These are phyloP conservation scores for Kluyveromyces marxianus DNA, from an alignment of 1,139 yeast genomes.

Conservation along the genomic window DNA sequence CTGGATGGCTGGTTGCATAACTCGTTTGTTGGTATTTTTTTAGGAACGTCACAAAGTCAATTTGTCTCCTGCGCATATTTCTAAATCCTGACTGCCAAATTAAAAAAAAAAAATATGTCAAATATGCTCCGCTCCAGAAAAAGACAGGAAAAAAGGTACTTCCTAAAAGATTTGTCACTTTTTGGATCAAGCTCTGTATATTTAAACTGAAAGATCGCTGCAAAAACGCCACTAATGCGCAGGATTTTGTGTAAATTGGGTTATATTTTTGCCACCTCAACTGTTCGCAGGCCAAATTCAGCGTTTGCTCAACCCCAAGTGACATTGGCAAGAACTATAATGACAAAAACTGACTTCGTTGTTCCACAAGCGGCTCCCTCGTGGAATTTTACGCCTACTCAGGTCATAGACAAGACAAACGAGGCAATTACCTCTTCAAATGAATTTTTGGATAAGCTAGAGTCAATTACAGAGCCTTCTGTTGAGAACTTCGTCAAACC, in stretches of 20 bases:
- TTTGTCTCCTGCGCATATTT: too few species aligned
- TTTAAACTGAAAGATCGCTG: not conserved
- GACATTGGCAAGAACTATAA: not conserved
- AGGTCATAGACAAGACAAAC: conserved; percentile 39
- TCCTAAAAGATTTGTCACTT: too few species aligned
- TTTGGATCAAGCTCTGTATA: not conserved
- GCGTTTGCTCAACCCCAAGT: conserved; percentile 5
- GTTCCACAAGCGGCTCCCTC: conserved; percentile 41
- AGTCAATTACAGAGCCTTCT: conserved; percentile 41
- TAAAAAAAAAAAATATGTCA: not conserved
- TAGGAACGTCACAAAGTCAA: too few species aligned
- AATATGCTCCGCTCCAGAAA: not conserved
- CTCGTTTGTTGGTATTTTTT: too few species aligned
- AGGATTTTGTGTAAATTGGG: not conserved
- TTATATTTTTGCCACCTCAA: not conserved
- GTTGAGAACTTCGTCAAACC: conserved; percentile 50
- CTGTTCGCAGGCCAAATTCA: conserved; percentile 7
- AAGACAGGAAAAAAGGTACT: not conserved
- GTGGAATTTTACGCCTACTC: conserved; percentile 56
- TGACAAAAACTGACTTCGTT: conserved; percentile 6
- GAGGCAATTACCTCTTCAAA: conserved; percentile 40
- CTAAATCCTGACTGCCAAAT: too few species aligned
- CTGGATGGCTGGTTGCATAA: too few species aligned
- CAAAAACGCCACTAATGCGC: not conserved
- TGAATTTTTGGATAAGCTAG: conserved; percentile 48